Base-by-base conservation (phyloP, 345 rosid species). In the Clarkia xantiana region DNA sequence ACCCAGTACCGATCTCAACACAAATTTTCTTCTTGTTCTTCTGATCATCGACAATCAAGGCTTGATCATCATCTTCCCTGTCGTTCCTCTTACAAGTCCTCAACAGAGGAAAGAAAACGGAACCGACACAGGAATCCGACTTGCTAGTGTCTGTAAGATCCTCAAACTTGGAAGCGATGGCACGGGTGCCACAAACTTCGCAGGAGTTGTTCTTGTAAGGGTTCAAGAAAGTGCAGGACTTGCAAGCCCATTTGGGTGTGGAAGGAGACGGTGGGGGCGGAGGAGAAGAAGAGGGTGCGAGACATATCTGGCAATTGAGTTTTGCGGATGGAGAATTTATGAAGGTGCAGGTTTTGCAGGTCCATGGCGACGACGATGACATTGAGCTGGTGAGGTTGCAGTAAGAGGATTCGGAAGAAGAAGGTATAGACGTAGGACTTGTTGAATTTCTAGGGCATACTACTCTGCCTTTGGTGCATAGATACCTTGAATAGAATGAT, bases 151-250 rank as follows among this genome's bases (percentile, higher is more conserved):
- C 80, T 47, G 62, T 67, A 64, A 77, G 45, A 19, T 75, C 79
- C 7, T 78, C 79, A 14, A 80, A 74, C 29, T 61, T 57, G 25
- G 69, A 65, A 13, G 61, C 16, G 1, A 76, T 62, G 2, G 83
- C 73, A 55, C 85, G 69, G 0, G 83, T 69, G 46, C 71, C 78
- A 39, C 96, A 91, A 42, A 84, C 62, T 17, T 76, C 85, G 62
- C 98, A 91, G 65, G 38, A 52, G 23, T 68, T 47, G 63, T 71
- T 84, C 67, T 70, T 80, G 67, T 76, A 84, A 5, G 79, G 69
- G 73, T 91, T 91, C 56, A 81, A 57, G 63, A 81, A 86, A 56
- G 98, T 86, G 71, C 98, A 91, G 14, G 82, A 82, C 61, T 81
- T 86, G 77, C 98, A 91, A 0, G 94, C 46, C 96, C 98, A 91